Percentiles rank a stretch among this genome's conserved stretches.
Evolutionary conservation across 257 asterid genomes (phyloP).

Genomic region (Coffea canephora): DNA sequence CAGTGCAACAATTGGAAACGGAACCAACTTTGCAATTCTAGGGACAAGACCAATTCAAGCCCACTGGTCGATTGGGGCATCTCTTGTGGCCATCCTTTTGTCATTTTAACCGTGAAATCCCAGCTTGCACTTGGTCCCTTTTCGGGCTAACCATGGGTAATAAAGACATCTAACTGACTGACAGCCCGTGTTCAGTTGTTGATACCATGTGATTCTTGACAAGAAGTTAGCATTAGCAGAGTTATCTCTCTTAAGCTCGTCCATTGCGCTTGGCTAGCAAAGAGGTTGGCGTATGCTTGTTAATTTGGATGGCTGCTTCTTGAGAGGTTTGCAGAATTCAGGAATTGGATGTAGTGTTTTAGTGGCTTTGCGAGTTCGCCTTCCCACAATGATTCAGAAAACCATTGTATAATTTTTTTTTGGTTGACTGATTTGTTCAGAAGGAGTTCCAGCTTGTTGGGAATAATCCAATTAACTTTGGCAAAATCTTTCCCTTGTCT

Average conservation of each 20-base stretch:
- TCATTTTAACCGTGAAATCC: slow-evolving; percentile 22
- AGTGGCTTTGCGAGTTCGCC: background rate
- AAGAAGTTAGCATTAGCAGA: background rate
- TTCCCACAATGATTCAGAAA: background rate
- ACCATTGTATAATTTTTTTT: background rate
- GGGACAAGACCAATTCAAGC: slow-evolving; percentile 29
- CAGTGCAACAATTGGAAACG: slow-evolving; percentile 24
- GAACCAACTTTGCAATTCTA: slow-evolving; percentile 35
- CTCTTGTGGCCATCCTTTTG: slow-evolving; percentile 27
- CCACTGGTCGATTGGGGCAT: slow-evolving; percentile 37
- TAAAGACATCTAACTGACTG: background rate
- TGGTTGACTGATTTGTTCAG: background rate
- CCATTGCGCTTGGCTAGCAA: background rate
- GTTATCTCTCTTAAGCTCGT: background rate
- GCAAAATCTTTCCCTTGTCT: background rate
- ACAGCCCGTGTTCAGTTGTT: background rate
- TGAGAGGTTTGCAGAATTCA: background rate
- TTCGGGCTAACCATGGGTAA: background rate
- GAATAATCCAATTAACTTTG: background rate
- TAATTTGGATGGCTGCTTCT: background rate
- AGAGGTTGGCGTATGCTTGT: background rate
- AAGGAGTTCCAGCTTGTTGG: background rate
- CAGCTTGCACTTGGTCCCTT: background rate
- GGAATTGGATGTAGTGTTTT: background rate
- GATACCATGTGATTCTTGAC: background rate